Base-by-base conservation (phyloP, 495 filamentous ascomycete genomes). In the Durotheca rogersii region DNA sequence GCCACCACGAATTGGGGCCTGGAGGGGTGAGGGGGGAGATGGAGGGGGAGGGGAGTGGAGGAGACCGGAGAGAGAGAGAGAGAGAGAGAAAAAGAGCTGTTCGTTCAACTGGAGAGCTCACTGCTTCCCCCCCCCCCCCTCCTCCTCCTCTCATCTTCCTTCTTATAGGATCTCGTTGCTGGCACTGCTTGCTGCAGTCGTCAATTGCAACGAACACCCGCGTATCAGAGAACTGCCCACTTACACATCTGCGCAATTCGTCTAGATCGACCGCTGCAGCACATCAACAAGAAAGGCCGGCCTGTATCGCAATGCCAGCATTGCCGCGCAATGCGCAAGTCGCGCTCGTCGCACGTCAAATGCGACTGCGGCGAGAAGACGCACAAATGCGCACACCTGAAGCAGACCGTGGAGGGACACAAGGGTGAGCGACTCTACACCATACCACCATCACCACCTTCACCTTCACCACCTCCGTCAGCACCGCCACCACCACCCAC, bases 251-350 rank as follows among this genome's bases (percentile, higher is more conserved):
- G 53, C 46, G 36, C 34, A 40, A 52, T 32, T n/a, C 12, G 6
- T 49, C 34, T 66, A 96, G 93, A 96, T 71, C 88, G 93, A 60
- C 88, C 87, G 56, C 82, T 99, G 52, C 84, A 86, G 67, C 93
- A 93, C 69, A 96, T 97, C 79, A 93, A 93, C 75, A 96, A 95
- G 73, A 97, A 99, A 63, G 93, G 93, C 70, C 87, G 93, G 60
- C 93, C 93, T 58, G 92, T 97, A 62, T 95, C 92, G 69, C 93
- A 99, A 86, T 99, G 93, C 71, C 79, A 88, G 62, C 93, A 97
- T 75, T 99, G 93, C 72, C 91, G 93, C 71, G 81, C 86, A 57
- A 87, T 95, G 76, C 90, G 93, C 81, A 97, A 97, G 80, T 93
- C 91, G 69, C 89, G 94, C 54, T 86, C 93, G 54, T 87, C 90